Base-by-base conservation (phyloP, 2,329 filamentous ascomycete genomes). In the Colletotrichum caudatum region DNA sequence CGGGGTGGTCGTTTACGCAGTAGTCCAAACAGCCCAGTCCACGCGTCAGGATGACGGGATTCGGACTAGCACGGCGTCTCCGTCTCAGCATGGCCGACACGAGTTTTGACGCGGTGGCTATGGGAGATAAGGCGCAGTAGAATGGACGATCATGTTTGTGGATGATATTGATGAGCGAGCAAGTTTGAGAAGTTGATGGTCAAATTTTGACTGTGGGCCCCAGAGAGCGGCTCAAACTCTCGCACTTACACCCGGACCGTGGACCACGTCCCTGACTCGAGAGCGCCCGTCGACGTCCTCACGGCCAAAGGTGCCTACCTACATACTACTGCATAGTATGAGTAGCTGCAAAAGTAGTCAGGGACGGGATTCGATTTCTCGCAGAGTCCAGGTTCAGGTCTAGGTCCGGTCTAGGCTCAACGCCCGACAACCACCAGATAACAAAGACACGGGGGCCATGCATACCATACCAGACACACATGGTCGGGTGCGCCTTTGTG, bases 191-290 rank as follows among this genome's bases (percentile, higher is more conserved):
- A 29, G 11, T 23, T 23, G 26, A 46, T 39, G 26, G 37, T 35
- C 33, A 35, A 18, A 18, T 44, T 56, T 44, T 35, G 50, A 56
- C 46, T 33, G 65, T 69, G 65, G 65, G 46, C 33, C 48, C 48
- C 37, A 14, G 60, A n/a, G n/a, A 57, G 69, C 65, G 65, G 69
- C 69, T 72, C 65, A 69, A 68, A 48, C 62, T 64, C 37, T 39
- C 56, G 63, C 65, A 69, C 65, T 46, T 69, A 64, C 54, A 72
- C 65, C 59, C 35, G 37, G 48, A n/a, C 37, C 50, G 12, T 18
- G 58, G 41, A 33, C 50, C 23, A 54, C 39, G 9, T 69, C 26
- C 69, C 69, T 72, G 69, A 72, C 69, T 72, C 69, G 57, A 69
- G 54, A 60, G 39, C 69, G 59, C 64, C 68, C 64, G 68, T 58